These are phyloP conservation scores for Filobasidium uniguttulatum DNA, from an alignment of 1,284 basidiomycete genomes.

Conservation along the genomic window DNA sequence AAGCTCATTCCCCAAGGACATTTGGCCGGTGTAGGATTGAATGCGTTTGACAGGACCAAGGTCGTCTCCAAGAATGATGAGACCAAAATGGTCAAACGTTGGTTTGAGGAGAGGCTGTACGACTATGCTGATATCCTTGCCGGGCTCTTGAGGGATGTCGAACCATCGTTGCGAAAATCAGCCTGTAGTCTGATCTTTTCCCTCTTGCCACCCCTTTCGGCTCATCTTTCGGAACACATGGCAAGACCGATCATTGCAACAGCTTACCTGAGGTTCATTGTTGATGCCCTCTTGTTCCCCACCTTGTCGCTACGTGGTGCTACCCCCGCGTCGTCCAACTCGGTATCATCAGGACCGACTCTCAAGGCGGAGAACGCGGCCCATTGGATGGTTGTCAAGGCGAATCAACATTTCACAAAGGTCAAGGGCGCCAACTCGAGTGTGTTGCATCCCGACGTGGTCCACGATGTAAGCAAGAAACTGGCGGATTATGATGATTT, in stretches of 20 bases:
- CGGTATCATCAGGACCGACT: background rate
- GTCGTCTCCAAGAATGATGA: conserved; percentile 20
- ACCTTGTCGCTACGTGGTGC: conserved; percentile 28
- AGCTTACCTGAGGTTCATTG: conserved; percentile 30
- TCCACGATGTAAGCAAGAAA: conserved; percentile 22
- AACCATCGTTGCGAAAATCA: conserved; percentile 53
- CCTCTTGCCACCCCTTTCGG: conserved; percentile 61
- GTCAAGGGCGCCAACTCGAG: background rate
- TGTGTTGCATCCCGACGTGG: conserved; percentile 9
- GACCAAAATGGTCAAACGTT: conserved; percentile 52
- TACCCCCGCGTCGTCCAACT: conserved; percentile 12
- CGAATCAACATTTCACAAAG: conserved; percentile 8
- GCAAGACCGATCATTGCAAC: conserved; percentile 22
- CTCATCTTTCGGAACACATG: conserved; percentile 41
- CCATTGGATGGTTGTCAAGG: conserved; percentile 4
- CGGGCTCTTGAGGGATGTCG: conserved; percentile 59
- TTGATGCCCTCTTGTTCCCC: conserved; percentile 27
- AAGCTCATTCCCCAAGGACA: conserved; percentile 49
- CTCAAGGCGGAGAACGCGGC: too few relatives aligned
- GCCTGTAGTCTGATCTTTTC: conserved; percentile 67
- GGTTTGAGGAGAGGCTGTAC: conserved; percentile 59
- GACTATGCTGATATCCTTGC: conserved; percentile 53
- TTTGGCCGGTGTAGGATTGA: conserved; percentile 30
- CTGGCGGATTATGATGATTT: conserved; percentile 49
- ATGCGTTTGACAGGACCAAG: conserved; percentile 3